phyloP scores from a whole-genome alignment of 108 stramenopile species.

The Epithemia pelagica region DNA sequence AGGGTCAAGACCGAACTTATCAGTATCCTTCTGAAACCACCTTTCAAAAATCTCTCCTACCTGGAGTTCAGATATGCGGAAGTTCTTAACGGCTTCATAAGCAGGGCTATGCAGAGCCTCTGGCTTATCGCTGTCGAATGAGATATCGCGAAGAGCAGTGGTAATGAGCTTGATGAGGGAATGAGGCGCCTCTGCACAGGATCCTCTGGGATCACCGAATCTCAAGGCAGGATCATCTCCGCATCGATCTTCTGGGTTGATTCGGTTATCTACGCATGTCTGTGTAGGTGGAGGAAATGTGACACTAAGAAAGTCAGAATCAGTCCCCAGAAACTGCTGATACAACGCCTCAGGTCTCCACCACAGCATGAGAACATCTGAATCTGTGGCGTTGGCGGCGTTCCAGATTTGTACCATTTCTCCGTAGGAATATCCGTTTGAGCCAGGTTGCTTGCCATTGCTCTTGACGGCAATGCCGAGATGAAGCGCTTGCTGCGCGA shows the following conservation, averaged over 20 bases:
- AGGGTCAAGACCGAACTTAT: not conserved
- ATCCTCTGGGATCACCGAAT: conserved; percentile 16
- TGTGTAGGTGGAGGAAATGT: conserved; percentile 18
- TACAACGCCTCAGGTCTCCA: conserved; percentile 17
- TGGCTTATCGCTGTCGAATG: not conserved
- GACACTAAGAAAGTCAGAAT: conserved; percentile 21
- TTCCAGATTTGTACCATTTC: conserved; percentile 13
- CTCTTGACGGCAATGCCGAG: conserved; percentile 6
- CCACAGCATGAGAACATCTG: conserved; percentile 15
- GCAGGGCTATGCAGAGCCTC: conserved; percentile 6
- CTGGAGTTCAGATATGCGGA: not conserved
- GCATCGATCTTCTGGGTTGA: conserved; percentile 9
- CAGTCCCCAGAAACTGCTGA: conserved; percentile 19
- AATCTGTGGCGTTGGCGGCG: conserved; percentile 16
- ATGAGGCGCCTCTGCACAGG: conserved; percentile 18
- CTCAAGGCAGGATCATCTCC: not conserved
- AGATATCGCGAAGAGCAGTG: not conserved
- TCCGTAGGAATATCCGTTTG: conserved; percentile 9
- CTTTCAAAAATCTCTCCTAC: not conserved
- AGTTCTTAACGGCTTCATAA: conserved; percentile 8
- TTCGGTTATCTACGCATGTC: conserved; percentile 13
- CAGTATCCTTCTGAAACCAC: not conserved
- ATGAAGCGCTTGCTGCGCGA: conserved; percentile 5
- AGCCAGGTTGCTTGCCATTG: conserved; percentile 8
- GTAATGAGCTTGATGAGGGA: not conserved